phyloP scores from a whole-genome alignment of 176 grass and related monocot species.

The Aegilops speltoides region DNA sequence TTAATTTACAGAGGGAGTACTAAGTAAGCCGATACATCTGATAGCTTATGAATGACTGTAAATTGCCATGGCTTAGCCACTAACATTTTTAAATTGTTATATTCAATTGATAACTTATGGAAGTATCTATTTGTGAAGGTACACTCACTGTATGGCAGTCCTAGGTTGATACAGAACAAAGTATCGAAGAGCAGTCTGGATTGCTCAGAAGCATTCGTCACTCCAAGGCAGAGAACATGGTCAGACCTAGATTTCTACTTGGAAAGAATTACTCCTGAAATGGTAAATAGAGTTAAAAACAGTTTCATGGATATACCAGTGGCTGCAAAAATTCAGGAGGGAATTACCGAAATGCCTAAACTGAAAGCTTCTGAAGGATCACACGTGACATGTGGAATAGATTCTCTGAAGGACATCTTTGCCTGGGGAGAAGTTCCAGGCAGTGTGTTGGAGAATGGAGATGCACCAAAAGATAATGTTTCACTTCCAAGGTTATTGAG shows the following conservation, averaged over 20 bases:
- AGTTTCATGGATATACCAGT: conserved; percentile 42
- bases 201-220: conserved; percentile 72
- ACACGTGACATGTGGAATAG: conserved; percentile 35
- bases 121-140: conserved; percentile 50
- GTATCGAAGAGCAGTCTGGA: conserved; percentile 52
- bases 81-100: conserved; percentile 22
- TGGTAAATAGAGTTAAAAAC: conserved; percentile 43
- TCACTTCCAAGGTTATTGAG: conserved; percentile 83
- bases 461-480: conserved; percentile 43
- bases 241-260: conserved; percentile 75
- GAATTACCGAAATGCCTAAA: conserved; percentile 49
- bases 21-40: neutral
- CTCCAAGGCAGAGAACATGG: conserved; percentile 61
- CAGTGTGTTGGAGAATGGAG: conserved; percentile 40
- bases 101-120: conserved; percentile 16
- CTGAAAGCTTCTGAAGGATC: conserved; percentile 43
- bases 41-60: neutral
- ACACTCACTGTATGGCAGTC: conserved; percentile 83
- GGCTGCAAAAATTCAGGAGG: conserved; percentile 39
- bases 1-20: neutral
- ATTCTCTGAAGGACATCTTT: conserved; percentile 85
- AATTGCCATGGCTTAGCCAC: neutral
- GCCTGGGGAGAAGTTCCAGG: conserved; percentile 70
- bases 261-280: conserved; percentile 70
- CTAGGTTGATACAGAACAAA: conserved; percentile 56